A percentile compares a stretch with the other conserved stretches of the same genome.
Evolutionary conservation across 2,329 filamentous ascomycete species (phyloP).

Genomic region (Bipolaris sorokiniana): DNA sequence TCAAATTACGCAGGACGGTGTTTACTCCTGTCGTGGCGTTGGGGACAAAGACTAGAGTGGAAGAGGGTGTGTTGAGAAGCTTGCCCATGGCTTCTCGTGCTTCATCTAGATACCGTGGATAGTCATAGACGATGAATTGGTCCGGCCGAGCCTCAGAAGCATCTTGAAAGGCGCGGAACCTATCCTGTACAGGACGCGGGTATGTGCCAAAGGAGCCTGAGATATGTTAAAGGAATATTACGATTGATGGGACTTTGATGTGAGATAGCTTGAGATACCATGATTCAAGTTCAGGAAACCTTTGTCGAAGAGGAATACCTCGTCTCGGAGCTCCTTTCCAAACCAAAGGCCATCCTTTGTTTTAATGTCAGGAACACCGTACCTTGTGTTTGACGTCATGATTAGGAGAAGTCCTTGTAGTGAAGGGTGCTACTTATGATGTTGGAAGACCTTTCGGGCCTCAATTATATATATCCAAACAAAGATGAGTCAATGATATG

Average conservation of each 20-base stretch:
- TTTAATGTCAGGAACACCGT: conserved; percentile 13
- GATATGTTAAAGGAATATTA: no score
- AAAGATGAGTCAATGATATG: conserved; percentile 3
- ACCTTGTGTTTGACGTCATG: conserved; percentile 20
- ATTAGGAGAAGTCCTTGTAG: not conserved
- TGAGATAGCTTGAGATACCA: conserved; percentile 57
- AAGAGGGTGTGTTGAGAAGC: conserved; percentile 68
- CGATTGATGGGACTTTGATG: not conserved
- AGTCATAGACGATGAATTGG: conserved; percentile 74
- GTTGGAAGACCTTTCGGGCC: not conserved
- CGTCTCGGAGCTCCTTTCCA: conserved; percentile 59
- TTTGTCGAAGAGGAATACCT: conserved; percentile 72
- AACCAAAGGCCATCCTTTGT: conserved; percentile 48
- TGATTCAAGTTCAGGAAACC: conserved; percentile 79
- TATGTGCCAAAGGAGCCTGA: conserved; percentile 79
- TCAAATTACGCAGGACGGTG: conserved; percentile 77
- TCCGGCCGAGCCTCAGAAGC: conserved; percentile 73
- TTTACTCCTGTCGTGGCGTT: conserved; percentile 84
- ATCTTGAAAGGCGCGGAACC: conserved; percentile 69
- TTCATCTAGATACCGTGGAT: conserved; percentile 66
- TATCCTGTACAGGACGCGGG: conserved; percentile 66
- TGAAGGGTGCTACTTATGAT: not conserved
- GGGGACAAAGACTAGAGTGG: conserved; percentile 75
- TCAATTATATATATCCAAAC: not conserved
- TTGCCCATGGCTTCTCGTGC: conserved; percentile 65